phyloP scores from a whole-genome alignment of 306 rosid genomes.

The Glycine soja region DNA sequence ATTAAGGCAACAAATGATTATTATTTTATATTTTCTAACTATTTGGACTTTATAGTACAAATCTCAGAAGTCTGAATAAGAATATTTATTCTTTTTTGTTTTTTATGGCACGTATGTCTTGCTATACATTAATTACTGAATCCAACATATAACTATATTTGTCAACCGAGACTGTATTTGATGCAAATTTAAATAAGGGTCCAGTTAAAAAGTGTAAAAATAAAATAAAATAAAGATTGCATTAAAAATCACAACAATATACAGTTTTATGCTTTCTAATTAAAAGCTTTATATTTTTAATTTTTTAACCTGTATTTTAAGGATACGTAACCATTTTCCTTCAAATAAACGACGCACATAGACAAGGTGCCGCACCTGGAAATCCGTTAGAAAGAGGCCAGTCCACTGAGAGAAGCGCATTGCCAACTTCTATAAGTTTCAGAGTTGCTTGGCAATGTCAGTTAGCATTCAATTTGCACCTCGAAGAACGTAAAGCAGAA shows the following conservation, averaged over 20 bases:
- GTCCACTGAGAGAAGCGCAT: background rate
- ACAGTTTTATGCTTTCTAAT: no score
- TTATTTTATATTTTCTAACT: background rate
- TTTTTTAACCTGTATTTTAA: no score
- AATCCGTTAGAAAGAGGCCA: conserved; percentile 15
- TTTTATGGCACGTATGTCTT: background rate
- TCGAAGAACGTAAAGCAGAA: background rate
- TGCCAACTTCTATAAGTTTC: conserved; percentile 28
- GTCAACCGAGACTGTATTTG: background rate
- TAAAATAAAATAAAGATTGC: no score
- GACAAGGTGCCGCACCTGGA: conserved; percentile 18
- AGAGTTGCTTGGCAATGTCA: background rate
- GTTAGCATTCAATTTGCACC: conserved; percentile 32
- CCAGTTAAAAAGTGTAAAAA: no score
- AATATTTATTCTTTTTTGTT: background rate
- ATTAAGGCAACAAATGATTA: background rate
- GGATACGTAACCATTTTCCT: background rate
- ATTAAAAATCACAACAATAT: no score
- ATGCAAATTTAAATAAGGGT: background rate
- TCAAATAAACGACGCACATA: conserved; percentile 23
- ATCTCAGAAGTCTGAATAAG: background rate
- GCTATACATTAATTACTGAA: background rate
- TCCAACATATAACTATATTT: no score
- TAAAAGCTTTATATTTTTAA: no score
- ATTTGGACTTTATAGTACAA: background rate